phyloP scores from a whole-genome alignment of 2,329 filamentous ascomycete genomes.

The Colletotrichum ledebouriae region DNA sequence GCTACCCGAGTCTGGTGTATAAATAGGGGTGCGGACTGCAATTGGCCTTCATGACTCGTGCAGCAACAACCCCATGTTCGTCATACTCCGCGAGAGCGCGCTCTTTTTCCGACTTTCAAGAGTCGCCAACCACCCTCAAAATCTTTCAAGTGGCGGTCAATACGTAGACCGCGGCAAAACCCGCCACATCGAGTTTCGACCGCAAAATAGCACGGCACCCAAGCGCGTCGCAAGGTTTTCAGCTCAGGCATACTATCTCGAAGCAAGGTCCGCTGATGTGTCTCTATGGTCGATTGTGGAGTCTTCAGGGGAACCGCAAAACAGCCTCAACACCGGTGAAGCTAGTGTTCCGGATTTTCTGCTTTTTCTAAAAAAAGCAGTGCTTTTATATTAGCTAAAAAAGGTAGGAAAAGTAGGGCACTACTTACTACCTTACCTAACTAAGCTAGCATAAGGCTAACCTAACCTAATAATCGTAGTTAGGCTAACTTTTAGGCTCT shows the following conservation, averaged over 20 bases:
- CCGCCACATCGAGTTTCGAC: conserved; percentile 8
- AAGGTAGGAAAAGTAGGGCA: no score
- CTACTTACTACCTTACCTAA: no score
- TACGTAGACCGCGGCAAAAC: conserved; percentile 1
- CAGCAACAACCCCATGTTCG: conserved; percentile 25
- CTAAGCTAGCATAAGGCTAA: no score
- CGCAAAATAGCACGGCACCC: conserved; percentile 2
- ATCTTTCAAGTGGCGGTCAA: conserved; percentile 35
- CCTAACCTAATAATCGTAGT: no score
- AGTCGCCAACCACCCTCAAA: conserved; percentile 23
- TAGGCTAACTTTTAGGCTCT: no score
- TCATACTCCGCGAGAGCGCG: conserved; percentile 20
- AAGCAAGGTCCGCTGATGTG: conserved; percentile 25
- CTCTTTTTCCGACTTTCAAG: conserved; percentile 3
- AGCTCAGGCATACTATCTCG: conserved; percentile 18
- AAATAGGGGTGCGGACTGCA: no score
- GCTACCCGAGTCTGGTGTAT: no score
- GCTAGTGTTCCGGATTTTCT: no score
- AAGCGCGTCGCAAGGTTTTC: conserved; percentile 10
- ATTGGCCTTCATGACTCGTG: conserved; percentile 38
- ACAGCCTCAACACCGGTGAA: conserved; percentile 39
- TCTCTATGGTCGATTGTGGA: conserved; percentile 28
- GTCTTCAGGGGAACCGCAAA: conserved; percentile 40
- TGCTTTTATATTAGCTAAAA: no score
- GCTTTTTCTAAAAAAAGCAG: no score